A percentile compares a stretch with the other conserved stretches of the same genome.
phyloP scores from a whole-genome alignment of 1,284 basidiomycete genomes.

The Kalmanozyma brasiliensis region DNA sequence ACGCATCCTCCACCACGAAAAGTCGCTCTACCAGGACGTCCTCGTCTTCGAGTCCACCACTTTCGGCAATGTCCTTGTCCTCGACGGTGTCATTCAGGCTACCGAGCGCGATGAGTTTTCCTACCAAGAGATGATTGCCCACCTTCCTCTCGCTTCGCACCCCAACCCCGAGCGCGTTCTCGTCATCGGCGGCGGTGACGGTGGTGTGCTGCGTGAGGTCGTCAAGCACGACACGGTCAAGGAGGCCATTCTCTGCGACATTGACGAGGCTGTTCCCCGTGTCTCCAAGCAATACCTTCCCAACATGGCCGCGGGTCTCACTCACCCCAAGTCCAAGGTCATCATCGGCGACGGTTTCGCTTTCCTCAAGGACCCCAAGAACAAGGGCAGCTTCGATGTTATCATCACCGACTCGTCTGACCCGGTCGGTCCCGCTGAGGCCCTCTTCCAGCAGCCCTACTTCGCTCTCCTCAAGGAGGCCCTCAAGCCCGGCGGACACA shows the following conservation, averaged over 20 bases:
- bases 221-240: conserved; percentile 93
- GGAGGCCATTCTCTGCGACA: conserved; percentile 94
- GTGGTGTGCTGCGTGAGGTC: conserved; percentile 88
- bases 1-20: conserved; percentile 93
- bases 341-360: conserved; percentile 96
- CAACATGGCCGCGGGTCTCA: conserved; percentile 88
- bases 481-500: conserved; percentile 87
- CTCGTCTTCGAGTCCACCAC: conserved; percentile 62
- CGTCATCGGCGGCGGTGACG: conserved; percentile 89
- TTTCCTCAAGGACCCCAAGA: conserved; percentile 88
- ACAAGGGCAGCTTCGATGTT: conserved; percentile 83
- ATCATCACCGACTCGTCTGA: conserved; percentile 99
- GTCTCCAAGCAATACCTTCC: conserved; percentile 94
- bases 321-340: conserved; percentile 85
- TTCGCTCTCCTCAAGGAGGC: conserved; percentile 93
- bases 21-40: conserved; percentile 88
- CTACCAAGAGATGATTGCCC: conserved; percentile 99
- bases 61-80: conserved; percentile 85
- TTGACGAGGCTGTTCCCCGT: conserved; percentile 97
- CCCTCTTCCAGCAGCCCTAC: conserved; percentile 96
- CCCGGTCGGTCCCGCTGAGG: conserved; percentile 93
- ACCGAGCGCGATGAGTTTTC: conserved; percentile 98
- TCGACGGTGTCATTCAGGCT: conserved; percentile 95
- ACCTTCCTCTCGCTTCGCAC: conserved; percentile 92
- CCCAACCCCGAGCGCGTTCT: conserved; percentile 96